Base-by-base conservation (phyloP, 345 rosid genomes). In the Capsella bursapastoris region DNA sequence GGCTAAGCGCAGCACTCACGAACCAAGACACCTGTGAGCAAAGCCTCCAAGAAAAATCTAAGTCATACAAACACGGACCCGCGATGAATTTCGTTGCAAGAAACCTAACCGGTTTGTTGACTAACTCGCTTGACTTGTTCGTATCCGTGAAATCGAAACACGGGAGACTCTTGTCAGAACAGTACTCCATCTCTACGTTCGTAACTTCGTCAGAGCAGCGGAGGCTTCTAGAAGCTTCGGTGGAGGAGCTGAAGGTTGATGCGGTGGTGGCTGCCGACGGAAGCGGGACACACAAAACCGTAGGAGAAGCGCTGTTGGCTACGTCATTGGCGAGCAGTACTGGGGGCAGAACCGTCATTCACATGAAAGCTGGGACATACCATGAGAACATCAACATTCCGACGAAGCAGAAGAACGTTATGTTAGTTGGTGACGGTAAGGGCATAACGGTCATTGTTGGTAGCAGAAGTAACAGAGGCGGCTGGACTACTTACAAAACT, bases 401-500 rank as follows among this genome's bases (percentile, higher is more conserved):
- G 43, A 77, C 87, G 3, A 83, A 82, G 70, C 80, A 81, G 45
- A 82, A 83, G 78, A 84, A 84, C 66, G 83, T 87, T 8, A 81
- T 85, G 89, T 70, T 87, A 58, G 76, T 82, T 41, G 91, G 91
- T 15, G 91, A 87, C 14, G 91, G 89, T 2, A 87, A 82, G 81
- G 88, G 84, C 2, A 78, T 73, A 70, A 82, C 85, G 7, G 77
- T 87, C 64, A 82, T 87, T 60, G 73, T 75, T 0, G 84, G 83
- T 12, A 78, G 64, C 40, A 67, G 80, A 40, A 87, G 78, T 48
- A 62, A 65, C 12, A 75, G 60, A 4, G 86, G 71, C 10, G 89
- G 87, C 7, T 87, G 59, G 65, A 73, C 86, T 32, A 85, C 89
- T 51, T 82, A 52, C 79, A 51, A 72, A 44, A 47, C 88, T 15